Base-by-base conservation (phyloP, 352 stramenopile genomes). In the Globisporangium alternatum region DNA sequence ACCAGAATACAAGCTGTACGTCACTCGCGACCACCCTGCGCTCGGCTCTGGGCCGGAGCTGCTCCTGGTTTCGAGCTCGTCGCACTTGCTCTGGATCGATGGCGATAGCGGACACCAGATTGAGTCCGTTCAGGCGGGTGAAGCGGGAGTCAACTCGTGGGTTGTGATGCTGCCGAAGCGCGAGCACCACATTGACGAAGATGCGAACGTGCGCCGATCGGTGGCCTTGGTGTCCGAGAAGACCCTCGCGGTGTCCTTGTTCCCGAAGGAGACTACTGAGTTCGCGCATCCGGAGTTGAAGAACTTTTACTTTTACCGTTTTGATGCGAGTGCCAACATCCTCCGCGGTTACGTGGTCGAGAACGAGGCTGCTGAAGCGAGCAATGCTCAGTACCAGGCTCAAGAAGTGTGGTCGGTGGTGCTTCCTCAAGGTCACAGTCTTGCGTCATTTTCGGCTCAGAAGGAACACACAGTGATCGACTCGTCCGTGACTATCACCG, bases 251-350 rank as follows among this genome's bases (percentile, higher is more conserved):
- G 83, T 91, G 19, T 71, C 71, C 8, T 74, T 92, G n/a, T 83
- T 82, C 41, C 85, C 85, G 15, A 74, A 73, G 37, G 78, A 78
- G 45, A 69, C 70, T 5, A 62, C 74, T 8, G 71, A 68, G 7
- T 67, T 71, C 28, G 67, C 67, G 28, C 76, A 91, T 53, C 80
- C 79, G 5, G 82, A 90, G 61, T 67, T 86, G 10, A 66, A 86
- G 2, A 67, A 90, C 65, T 92, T 95, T 48, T 95, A 89, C 76
- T 91, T 95, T 48, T 90, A 90, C 62, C 83, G 83, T 25, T 95
- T 81, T 49, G 81, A 92, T 33, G 55, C 73, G 30, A 62, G 3
- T 3, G 51, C 66, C 9, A 79, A 86, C 12, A 71, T 72, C 1
- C 80, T 91, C 60, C 70, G 75, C 21, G 86, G 84, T 1, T 93